Evolutionary conservation across 129 eudicot genomes (phyloP), one percentile per base, ranked within the genome.

Genomic region (Flaveria brownii): DNA sequence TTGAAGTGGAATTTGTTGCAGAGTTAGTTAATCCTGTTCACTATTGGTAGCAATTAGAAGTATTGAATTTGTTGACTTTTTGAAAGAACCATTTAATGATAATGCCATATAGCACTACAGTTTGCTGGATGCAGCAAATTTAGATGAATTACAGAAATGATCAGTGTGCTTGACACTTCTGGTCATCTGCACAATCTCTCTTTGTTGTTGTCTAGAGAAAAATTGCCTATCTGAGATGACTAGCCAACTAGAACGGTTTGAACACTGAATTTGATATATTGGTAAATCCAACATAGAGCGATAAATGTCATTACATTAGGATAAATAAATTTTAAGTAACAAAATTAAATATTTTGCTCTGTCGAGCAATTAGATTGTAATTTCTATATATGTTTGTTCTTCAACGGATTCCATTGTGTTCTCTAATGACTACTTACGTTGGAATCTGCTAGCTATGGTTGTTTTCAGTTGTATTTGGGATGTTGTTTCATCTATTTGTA

Each of bases 21-120:
- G 51, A 70, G 41, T 36, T 36, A 5, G 45, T 70, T 47, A 70
- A 25, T 60, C 75, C 47, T 71, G 45, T 26, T 70, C 39, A 49
- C 74, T 25, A 47, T 70, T 47, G 16, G 42, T 51, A 28, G 47
- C 26, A 71, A 47, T 33, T 22, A n/a, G 43, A 67, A 68, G 46
- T 25, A 52, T 54, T 14, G n/a, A 16, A 62, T 20, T 12, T 30
- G 25, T 26, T 76, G 52, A 12, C 1, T 33, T n/a, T 75, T 42
- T 51, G 22, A 52, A 11, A 1, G 3, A 71, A 9, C 16, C 13
- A 17, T 33, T 52, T 33, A 52, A 28, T 72, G 50, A 36, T 30
- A 54, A 56, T 72, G 33, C 33, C 51, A 52, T 52, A 52, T 46
- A 33, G 20, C 11, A 43, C 11, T 5, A 42, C 68, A 10, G 33